Evolutionary conservation across 148 eudicot genomes (phyloP).

Genomic region (Dysphania ambrosioides): DNA sequence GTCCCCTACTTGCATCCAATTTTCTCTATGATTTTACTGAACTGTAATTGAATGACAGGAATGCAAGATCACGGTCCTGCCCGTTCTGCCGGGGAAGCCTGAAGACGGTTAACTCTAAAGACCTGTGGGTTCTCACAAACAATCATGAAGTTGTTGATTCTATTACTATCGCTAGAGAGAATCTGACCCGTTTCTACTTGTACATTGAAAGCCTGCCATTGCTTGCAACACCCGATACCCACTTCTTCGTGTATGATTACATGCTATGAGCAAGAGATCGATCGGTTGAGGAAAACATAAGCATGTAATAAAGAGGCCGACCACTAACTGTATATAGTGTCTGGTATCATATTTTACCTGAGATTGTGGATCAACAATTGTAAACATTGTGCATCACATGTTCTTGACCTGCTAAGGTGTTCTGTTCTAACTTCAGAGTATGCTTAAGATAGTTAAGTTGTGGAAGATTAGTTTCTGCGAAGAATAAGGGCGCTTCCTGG

Average conservation of each 20-base stretch:
- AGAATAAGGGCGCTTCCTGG: slow-evolving; percentile 19
- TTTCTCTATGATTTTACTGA: neutral
- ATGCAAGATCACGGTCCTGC: slow-evolving; percentile 69
- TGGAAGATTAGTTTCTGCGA: slow-evolving; percentile 14
- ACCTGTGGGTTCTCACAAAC: slow-evolving; percentile 73
- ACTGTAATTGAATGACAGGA: slow-evolving; percentile 45
- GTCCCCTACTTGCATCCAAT: neutral
- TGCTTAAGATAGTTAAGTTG: slow-evolving; percentile 15
- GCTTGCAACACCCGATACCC: slow-evolving; percentile 43
- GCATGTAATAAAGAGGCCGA: slow-evolving; percentile 15
- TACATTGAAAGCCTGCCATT: slow-evolving; percentile 68
- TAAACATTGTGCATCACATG: neutral
- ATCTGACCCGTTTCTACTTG: slow-evolving; percentile 52
- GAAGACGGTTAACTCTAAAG: slow-evolving; percentile 60
- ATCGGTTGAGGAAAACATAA: neutral
- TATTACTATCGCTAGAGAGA: slow-evolving; percentile 56
- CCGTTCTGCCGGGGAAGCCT: slow-evolving; percentile 88
- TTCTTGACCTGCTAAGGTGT: neutral
- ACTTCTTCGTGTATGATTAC: slow-evolving; percentile 59
- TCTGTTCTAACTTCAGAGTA: slow-evolving; percentile 8
- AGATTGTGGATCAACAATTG: slow-evolving; percentile 1
- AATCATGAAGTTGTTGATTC: slow-evolving; percentile 51
- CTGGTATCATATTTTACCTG: slow-evolving; percentile 11
- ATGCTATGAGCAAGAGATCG: slow-evolving; percentile 41
- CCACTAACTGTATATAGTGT: slow-evolving; percentile 29